Percentiles rank a stretch among this genome's conserved stretches.
Evolutionary conservation across 139 green algal genomes (phyloP).

Genomic region (Chlorella sp.): DNA sequence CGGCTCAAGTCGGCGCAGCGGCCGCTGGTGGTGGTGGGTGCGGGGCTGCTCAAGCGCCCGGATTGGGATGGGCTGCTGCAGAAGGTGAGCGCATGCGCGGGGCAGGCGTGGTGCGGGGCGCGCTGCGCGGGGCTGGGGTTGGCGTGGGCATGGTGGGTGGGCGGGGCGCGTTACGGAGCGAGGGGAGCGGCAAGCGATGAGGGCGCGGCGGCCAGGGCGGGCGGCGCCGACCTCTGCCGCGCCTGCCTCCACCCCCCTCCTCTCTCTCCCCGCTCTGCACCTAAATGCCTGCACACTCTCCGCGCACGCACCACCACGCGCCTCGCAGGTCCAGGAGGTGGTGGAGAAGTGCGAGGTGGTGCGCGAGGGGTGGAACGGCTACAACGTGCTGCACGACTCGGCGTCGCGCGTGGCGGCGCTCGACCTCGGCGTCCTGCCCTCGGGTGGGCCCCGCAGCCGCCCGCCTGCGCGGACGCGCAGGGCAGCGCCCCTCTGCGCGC

Average conservation of each 20-base stretch:
- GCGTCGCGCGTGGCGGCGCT: constrained; percentile 89
- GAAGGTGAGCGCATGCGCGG: constrained; percentile 43
- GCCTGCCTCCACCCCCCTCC: neutral
- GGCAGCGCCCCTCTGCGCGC: too few species aligned
- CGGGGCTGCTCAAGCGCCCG: constrained; percentile 75
- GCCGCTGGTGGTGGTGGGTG: constrained; percentile 89
- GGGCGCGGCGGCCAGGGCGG: too few species aligned
- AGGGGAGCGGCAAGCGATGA: too few species aligned
- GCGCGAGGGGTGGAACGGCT: constrained; percentile 91
- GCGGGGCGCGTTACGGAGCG: too few species aligned
- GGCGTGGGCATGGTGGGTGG: too few species aligned
- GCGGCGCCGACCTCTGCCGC: neutral
- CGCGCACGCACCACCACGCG: neutral
- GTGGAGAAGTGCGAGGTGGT: constrained; percentile 74
- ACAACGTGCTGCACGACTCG: constrained; percentile 95
- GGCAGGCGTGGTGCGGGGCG: neutral
- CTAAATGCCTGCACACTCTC: too few species aligned
- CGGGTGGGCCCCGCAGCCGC: constrained; percentile 27
- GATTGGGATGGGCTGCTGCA: constrained; percentile 84
- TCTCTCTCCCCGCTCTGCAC: neutral
- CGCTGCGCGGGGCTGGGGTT: too few species aligned
- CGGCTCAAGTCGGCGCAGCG: constrained; percentile 75
- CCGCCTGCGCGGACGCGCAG: neutral
- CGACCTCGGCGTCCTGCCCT: constrained; percentile 94
- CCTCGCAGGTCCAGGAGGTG: constrained; percentile 44